A percentile compares a stretch with the other conserved stretches of the same genome.
These are phyloP conservation scores for Rutstroemia sp. DNA, from an alignment of 2,329 filamentous ascomycete species.

Conservation along the genomic window DNA sequence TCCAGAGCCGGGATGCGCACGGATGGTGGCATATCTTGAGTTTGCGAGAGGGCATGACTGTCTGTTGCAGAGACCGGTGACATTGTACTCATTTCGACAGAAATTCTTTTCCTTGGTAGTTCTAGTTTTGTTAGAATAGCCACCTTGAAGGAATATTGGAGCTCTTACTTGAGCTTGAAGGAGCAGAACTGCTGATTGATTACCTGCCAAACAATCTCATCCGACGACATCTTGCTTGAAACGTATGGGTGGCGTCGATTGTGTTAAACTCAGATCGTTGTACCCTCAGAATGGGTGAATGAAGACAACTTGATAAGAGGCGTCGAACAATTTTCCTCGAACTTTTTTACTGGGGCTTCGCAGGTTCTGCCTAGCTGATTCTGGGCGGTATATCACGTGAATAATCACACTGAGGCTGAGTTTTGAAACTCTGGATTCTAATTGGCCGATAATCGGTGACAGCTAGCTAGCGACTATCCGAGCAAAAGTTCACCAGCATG, in stretches of 20 bases:
- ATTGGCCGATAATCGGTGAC: too few relatives aligned
- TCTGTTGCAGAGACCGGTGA: conserved; percentile 74
- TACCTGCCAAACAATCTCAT: conserved; percentile 96
- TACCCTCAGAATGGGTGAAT: too few relatives aligned
- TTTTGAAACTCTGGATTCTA: too few relatives aligned
- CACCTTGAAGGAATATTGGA: not conserved
- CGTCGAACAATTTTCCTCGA: conserved; percentile 3
- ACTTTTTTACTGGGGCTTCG: conserved; percentile 4
- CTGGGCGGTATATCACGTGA: not conserved
- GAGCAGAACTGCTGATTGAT: conserved; percentile 94
- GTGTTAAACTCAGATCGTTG: too few relatives aligned
- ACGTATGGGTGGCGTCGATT: not conserved
- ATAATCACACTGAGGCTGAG: too few relatives aligned
- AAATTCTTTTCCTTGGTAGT: conserved; percentile 85
- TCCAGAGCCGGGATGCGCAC: conserved; percentile 71
- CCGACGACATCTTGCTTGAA: conserved; percentile 62
- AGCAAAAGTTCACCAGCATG: too few relatives aligned
- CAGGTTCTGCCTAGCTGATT: not conserved
- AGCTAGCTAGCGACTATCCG: too few relatives aligned
- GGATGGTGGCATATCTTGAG: conserved; percentile 85
- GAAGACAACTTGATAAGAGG: not conserved
- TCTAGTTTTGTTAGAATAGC: conserved; percentile 38
- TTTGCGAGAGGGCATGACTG: conserved; percentile 90
- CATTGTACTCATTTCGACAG: conserved; percentile 92
- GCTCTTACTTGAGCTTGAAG: conserved; percentile 79